A percentile compares a stretch with the other conserved stretches of the same genome.
Evolutionary conservation across 169 alveolate genomes (phyloP).

Genomic region (Plasmodium malariae): DNA sequence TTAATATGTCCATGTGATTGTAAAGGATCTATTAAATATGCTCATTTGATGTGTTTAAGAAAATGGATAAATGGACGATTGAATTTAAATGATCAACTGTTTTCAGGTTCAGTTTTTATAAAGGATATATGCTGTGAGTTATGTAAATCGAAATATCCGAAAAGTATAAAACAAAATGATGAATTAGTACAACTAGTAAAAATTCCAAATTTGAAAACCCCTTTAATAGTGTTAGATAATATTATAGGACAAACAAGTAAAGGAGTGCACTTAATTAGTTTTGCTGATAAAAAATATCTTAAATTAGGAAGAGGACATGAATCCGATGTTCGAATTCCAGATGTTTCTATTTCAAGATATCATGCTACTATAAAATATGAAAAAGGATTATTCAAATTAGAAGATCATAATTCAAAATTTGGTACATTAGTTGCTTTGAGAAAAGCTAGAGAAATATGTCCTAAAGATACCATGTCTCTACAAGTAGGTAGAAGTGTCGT

Average conservation of each 20-base stretch:
- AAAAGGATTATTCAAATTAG: constrained; percentile 93
- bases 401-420: constrained; percentile 97
- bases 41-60: constrained; percentile 95
- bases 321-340: constrained; percentile 97
- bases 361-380: constrained; percentile 95
- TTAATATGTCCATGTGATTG: constrained; percentile 94
- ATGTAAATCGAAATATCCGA: constrained; percentile 89
- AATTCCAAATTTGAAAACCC: constrained; percentile 90
- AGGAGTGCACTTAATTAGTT: constrained; percentile 88
- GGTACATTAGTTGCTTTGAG: constrained; percentile 97
- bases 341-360: constrained; percentile 97
- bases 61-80: constrained; percentile 95
- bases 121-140: constrained; percentile 90
- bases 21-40: constrained; percentile 94
- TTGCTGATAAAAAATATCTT: constrained; percentile 85
- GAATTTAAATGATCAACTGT: constrained; percentile 82
- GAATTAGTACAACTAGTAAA: constrained; percentile 84
- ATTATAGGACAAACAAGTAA: constrained; percentile 85
- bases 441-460: constrained; percentile 84
- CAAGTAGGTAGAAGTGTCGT: constrained; percentile 88
- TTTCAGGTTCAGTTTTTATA: constrained; percentile 82
- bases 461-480: constrained; percentile 79
- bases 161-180: constrained; percentile 83
- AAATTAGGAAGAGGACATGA: constrained; percentile 98
- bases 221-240: constrained; percentile 93